Evolutionary conservation across 73 alveolate genomes (phyloP), one percentile per base, ranked within the genome.

Genomic region (Paramecium octaurelia): DNA sequence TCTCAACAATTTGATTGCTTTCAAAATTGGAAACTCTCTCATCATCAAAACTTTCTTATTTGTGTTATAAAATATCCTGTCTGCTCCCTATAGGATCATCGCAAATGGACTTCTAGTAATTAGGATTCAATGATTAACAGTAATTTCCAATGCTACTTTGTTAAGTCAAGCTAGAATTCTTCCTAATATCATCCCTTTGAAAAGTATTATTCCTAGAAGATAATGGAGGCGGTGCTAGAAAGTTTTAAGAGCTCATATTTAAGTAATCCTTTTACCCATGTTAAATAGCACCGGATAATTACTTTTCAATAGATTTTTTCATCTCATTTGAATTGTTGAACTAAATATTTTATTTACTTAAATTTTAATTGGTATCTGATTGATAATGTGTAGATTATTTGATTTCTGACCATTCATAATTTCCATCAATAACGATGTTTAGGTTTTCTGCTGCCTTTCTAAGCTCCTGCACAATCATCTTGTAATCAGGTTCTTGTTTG

Each of bases 351-450:
- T 80, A 20, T 44, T 43, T 48, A 20, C 91, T 80, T 44, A 43
- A 16, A 73, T 73, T 73, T 36, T 73, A 73, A 38, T 35, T 29
- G 6, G 87, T 73, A 36, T 73, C 87, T 36, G 87, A 34, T 40
- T 36, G 14, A 73, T 73, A 73, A 80, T 80, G 91, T 11, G 75
- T 80, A 21, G 91, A 80, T 46, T 80, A 43, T 80, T 24, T 80
- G 16, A 94, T 46, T n/a, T 68, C 88, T 40, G 90, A 29, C 97
- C 97, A 94, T 58, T 94, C 97, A 94, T 94, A 94, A 43, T 59
- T 86, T 58, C 89, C 93, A 92, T 94, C 97, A 46, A 92, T 46
- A 71, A 70, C 16, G 9, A 58, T 24, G 11, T 94, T 94, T 54
- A 92, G 57, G 0, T 44, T 31, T 29, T 70, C 85, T 36, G 94